Evolutionary conservation across 2,329 filamentous ascomycete genomes (phyloP), one percentile per base, ranked within the genome.

Genomic region (Bisporella sp.): DNA sequence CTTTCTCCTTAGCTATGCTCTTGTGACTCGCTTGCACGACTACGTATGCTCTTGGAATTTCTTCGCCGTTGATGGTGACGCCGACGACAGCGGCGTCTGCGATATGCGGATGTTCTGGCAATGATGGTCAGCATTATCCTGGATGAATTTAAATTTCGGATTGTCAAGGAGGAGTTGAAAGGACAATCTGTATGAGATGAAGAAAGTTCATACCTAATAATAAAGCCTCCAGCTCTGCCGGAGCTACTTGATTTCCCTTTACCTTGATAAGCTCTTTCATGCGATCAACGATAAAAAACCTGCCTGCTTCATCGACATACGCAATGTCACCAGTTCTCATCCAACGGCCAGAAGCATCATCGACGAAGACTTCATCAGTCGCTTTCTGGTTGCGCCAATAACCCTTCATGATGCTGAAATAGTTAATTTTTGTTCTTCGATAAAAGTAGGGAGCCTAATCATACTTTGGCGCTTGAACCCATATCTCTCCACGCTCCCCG

Each of bases 211-310:
- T 21, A 21, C 21, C 21, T 21, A 75, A 48, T 0, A 76, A 60
- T 32, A 72, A 45, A 1, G 66, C 71, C 60, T 76, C 73, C 1
- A 76, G 61, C 51, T 76, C 73, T 0, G 72, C 71, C 1, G 73
- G 73, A 7, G 73, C 69, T 12, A 76, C 71, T 60, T 76, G 72
- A 33, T 73, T 61, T 1, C 73, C 73, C 55, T 74, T 74, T 48
- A 73, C 73, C 55, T 75, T 75, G 58, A 75, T 74, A 6, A 74
- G 60, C 51, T 74, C 69, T 60, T 72, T 59, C 55, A 59, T 49
- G 2, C 58, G 84, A 64, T 96, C 91, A 1, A 90, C 95, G 64
- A 95, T 91, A 72, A 83, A 96, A 61, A 95, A 88, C 61, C 92
- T 86, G 30, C 87, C 87, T 47, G 86, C 74, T 40, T 77, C 71